Evolutionary conservation across 1,284 basidiomycete species (phyloP).

Genomic region (Ustilago crameri): DNA sequence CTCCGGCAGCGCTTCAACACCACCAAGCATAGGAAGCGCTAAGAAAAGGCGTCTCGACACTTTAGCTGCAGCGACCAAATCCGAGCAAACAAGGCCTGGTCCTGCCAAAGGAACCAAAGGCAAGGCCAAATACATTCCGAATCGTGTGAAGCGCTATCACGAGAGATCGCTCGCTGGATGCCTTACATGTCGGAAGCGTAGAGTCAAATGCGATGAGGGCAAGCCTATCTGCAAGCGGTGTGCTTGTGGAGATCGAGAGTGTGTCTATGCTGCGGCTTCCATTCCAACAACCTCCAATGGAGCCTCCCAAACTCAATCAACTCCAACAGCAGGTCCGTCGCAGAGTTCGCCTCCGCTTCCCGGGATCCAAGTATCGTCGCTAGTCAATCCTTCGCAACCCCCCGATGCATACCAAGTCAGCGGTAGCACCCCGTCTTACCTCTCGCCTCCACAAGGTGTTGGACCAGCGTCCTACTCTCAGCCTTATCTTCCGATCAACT

Average conservation of each 20-base stretch:
- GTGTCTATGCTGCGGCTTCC: constrained; percentile 27
- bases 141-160: constrained; percentile 46
- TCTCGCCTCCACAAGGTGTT: constrained; percentile 11
- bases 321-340: not conserved
- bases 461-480: constrained; percentile 2
- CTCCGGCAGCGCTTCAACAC: not conserved
- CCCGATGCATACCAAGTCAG: not conserved
- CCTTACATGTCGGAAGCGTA: constrained; percentile 40
- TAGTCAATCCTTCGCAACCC: constrained; percentile 17
- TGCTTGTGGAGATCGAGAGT: constrained; percentile 38
- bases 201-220: constrained; percentile 45
- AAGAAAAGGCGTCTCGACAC: constrained; percentile 12
- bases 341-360: not conserved
- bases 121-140: constrained; percentile 44
- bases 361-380: constrained; percentile 32
- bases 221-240: constrained; percentile 39
- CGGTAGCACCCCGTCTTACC: not conserved
- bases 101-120: constrained; percentile 38
- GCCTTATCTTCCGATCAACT: not conserved
- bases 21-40: not conserved
- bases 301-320: not conserved
- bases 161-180: constrained; percentile 42
- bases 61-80: not conserved
- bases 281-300: not conserved
- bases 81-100: constrained; percentile 6